Evolutionary conservation across 768 basidiomycete genomes (phyloP).

Genomic region (Ramaria sp.): DNA sequence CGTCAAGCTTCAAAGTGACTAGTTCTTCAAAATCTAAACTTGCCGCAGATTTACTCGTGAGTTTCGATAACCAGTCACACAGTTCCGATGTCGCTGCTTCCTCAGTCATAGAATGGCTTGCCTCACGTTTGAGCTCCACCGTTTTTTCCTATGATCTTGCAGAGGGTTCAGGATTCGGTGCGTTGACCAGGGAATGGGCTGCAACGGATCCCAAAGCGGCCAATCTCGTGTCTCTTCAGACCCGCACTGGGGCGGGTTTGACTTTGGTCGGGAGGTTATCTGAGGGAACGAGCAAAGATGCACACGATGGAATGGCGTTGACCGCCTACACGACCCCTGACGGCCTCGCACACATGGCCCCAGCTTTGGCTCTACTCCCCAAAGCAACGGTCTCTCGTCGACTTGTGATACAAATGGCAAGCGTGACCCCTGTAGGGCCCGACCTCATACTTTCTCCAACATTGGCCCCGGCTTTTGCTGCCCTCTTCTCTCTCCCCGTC

Average conservation of each 20-base stretch:
- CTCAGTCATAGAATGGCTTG: constrained; percentile 50
- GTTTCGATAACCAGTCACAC: not conserved
- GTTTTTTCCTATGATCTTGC: constrained; percentile 80
- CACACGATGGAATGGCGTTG: constrained; percentile 45
- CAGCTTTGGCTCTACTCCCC: constrained; percentile 67
- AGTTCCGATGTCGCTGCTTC: constrained; percentile 9
- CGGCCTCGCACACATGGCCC: constrained; percentile 78
- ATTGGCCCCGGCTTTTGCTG: constrained; percentile 52
- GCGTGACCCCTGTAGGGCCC: constrained; percentile 54
- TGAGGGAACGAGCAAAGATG: constrained; percentile 66
- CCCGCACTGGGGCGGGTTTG: constrained; percentile 75
- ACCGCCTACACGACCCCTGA: constrained; percentile 75
- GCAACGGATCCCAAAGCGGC: constrained; percentile 29
- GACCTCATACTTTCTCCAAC: constrained; percentile 68
- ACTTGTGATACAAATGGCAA: constrained; percentile 77
- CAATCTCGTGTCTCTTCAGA: constrained; percentile 62
- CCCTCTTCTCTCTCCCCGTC: constrained; percentile 51
- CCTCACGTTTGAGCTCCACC: constrained; percentile 50
- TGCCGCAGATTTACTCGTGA: not conserved
- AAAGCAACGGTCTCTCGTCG: constrained; percentile 49
- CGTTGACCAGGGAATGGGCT: constrained; percentile 57
- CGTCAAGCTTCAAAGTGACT: not conserved
- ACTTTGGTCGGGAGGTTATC: constrained; percentile 62
- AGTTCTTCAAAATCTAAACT: not conserved
- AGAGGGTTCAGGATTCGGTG: constrained; percentile 74